Conservation (phyloP, 2,329 filamentous ascomycete genomes). For the Pseudogymnoascus sp. region DNA sequence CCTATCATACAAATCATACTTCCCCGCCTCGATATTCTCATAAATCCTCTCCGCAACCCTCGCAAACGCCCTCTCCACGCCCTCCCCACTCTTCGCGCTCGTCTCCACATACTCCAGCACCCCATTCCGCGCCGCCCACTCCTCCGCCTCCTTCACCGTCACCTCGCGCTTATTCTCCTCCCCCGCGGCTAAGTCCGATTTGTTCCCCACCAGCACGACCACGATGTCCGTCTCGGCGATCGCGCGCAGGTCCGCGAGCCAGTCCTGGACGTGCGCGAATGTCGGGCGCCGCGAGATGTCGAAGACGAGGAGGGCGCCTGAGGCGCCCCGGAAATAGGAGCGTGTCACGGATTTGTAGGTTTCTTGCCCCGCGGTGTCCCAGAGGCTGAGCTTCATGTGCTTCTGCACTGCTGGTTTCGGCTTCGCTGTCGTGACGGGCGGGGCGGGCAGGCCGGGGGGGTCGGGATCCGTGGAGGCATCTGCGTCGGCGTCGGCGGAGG, state of each 20-base stretch:
- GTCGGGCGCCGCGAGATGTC: conserved; percentile 82
- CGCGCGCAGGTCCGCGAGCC: conserved; percentile 87
- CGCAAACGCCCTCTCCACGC: conserved; percentile 87
- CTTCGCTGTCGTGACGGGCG: conserved; percentile 32
- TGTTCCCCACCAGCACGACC: conserved; percentile 91
- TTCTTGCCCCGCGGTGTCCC: conserved; percentile 95
- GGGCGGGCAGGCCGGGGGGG: conserved; percentile 42
- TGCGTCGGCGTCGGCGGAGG: conserved; percentile 16
- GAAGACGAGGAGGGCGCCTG: conserved; percentile 77
- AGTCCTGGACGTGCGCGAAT: conserved; percentile 81
- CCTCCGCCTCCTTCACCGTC: conserved; percentile 71
- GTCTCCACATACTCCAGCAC: conserved; percentile 94
- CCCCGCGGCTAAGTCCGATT: conserved; percentile 64
- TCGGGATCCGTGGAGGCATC: conserved; percentile 6
- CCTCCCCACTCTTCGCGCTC: conserved; percentile 88
- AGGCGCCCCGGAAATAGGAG: conserved; percentile 65
- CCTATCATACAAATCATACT: conserved; percentile 68
- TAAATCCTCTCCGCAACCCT: conserved; percentile 93
- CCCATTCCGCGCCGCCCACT: conserved; percentile 79
- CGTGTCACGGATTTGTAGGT: conserved; percentile 95
- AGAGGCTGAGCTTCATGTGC: conserved; percentile 89
- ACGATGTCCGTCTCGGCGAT: conserved; percentile 96
- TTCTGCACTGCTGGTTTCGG: conserved; percentile 40
- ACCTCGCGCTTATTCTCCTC: conserved; percentile 66
- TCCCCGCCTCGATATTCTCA: conserved; percentile 86